Conservation (phyloP, 148 eudicot genomes). For the Gaultheria prostrata region DNA sequence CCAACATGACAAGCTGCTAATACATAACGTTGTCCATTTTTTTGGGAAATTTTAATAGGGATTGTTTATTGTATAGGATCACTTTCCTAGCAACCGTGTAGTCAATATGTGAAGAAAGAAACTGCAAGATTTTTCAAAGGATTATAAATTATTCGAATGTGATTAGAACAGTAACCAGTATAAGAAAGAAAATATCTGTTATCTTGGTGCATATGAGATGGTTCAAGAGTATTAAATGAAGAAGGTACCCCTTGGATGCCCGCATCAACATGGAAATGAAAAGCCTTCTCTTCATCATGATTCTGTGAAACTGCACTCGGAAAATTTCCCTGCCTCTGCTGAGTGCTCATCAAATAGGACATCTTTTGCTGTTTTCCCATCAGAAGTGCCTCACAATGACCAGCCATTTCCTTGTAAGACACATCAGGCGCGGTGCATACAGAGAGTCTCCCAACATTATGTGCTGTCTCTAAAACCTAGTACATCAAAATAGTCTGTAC, state of each 20-base stretch:
- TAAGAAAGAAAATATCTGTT: neutral
- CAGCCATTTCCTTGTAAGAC: slow-evolving; percentile 85
- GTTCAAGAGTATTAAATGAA: slow-evolving; percentile 16
- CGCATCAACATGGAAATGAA: slow-evolving; percentile 22
- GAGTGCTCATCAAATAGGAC: slow-evolving; percentile 63
- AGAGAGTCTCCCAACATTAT: slow-evolving; percentile 79
- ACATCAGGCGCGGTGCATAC: slow-evolving; percentile 67
- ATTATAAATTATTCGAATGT: neutral
- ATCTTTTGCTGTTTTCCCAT: slow-evolving; percentile 86
- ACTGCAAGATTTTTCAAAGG: neutral
- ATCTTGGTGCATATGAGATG: neutral
- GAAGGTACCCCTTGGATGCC: slow-evolving; percentile 28
- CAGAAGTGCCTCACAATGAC: slow-evolving; percentile 80
- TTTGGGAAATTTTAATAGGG: neutral
- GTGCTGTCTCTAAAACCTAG: slow-evolving; percentile 82
- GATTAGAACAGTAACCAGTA: neutral
- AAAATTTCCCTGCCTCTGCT: slow-evolving; percentile 39
- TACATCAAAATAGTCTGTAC: neutral
- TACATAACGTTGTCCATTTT: neutral
- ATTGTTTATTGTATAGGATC: neutral
- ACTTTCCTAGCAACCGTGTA: neutral
- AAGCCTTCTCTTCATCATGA: slow-evolving; percentile 23
- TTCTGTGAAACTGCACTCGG: slow-evolving; percentile 22
- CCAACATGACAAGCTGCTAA: neutral
- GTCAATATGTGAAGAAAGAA: neutral